Conservation (phyloP, 1,139 yeast genomes). For the Geotrichum siamense region DNA sequence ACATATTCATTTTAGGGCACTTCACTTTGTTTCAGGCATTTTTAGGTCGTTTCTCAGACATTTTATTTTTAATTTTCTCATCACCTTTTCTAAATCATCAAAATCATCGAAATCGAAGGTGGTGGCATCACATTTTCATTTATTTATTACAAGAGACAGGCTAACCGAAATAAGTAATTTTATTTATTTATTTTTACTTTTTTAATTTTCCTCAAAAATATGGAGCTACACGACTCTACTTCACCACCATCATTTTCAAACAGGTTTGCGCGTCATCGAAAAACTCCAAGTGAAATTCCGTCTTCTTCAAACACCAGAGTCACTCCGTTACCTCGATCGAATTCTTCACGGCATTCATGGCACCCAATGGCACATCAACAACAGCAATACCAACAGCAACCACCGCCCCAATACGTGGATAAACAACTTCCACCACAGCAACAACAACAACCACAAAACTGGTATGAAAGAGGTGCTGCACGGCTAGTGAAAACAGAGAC, state of each 20-base stretch:
- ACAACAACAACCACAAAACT: conserved; percentile 23
- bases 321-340: not conserved
- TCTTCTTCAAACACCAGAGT: not conserved
- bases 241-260: not conserved
- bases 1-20: no score
- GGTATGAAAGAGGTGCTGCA: conserved; percentile 48
- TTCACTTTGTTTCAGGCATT: no score
- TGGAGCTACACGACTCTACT: not conserved
- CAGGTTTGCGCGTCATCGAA: no score
- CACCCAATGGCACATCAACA: conserved; percentile 12
- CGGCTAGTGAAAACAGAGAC: conserved; percentile 41
- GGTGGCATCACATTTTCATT: no score
- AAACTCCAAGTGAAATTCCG: conserved; percentile 1
- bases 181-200: no score
- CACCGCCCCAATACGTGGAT: conserved; percentile 16
- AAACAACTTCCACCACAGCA: not conserved
- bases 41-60: no score
- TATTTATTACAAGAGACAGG: no score
- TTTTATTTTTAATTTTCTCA: no score
- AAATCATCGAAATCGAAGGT: no score
- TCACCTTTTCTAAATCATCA: no score
- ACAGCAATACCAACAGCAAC: conserved; percentile 5
- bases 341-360: conserved; percentile 1
- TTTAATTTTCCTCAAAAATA: not conserved
- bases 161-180: no score